Percentiles rank a stretch among this genome's conserved stretches.
Conservation (phyloP, 75 land plant genomes). For the Picea sitchensis region DNA sequence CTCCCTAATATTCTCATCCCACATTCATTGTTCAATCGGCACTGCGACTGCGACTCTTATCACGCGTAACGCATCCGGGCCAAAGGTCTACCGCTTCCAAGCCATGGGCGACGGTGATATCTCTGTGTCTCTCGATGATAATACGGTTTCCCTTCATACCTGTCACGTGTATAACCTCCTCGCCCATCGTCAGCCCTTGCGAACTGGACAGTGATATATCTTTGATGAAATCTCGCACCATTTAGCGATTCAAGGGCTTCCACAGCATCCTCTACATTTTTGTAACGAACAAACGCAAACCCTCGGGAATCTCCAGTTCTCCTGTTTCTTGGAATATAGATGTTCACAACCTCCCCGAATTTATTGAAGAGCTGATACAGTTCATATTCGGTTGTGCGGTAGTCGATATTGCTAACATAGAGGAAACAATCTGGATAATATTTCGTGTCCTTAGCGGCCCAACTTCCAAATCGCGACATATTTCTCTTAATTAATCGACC, state of each 20-base stretch:
- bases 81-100: no score
- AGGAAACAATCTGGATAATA: background rate
- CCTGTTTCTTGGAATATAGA: background rate
- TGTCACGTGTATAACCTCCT: no score
- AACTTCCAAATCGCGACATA: no score
- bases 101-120: no score
- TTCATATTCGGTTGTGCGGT: background rate
- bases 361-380: background rate
- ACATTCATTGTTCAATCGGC: no score
- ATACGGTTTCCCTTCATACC: no score
- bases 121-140: no score
- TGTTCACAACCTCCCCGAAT: background rate
- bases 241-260: constrained; percentile 86
- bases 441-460: no score
- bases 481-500: no score
- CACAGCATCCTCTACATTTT: constrained; percentile 86
- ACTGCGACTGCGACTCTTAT: no score
- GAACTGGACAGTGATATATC: constrained; percentile 87
- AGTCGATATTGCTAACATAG: background rate
- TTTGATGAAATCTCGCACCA: constrained; percentile 74
- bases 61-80: no score
- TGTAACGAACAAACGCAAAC: constrained; percentile 95
- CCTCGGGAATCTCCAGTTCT: constrained; percentile 95
- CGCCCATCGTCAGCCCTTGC: background rate
- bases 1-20: no score